Base-by-base conservation (phyloP, 2,329 filamentous ascomycete species). In the Pseudocercospora fuligena region DNA sequence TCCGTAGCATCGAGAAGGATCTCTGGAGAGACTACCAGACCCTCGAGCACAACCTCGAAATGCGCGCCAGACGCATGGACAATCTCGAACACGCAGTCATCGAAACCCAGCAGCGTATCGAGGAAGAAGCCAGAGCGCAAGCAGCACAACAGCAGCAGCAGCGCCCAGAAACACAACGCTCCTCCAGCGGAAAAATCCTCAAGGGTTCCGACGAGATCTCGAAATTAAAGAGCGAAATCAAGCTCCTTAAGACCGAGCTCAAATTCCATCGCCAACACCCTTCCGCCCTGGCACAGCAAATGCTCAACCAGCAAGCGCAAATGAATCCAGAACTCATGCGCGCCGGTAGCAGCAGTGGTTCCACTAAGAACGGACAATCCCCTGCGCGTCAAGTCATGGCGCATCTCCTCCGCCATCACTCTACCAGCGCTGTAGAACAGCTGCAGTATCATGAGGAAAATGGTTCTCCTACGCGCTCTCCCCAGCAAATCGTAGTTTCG, bases 1-100 rank as follows among this genome's bases (percentile, higher is more conserved):
- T 97, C 76, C 92, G 92, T 74, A 84, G 85, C 6, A 89, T 97
- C n/a, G 95, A 99, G 78, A 89, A 92, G 58, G 92, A 97, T 67
- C 82, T 98, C n/a, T 90, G 90, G 82, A 92, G 93, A 69, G 94
- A 98, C 75, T 98, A 97, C 75, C 92, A 96, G 74, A 88, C 86
- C 0, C 85, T 99, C 1, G 93, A 97, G 78, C 89, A 89, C 72
- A 92, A 89, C 43, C 87, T 97, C 29, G 92, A 95, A 62, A 81
- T 89, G 27, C 89, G 93, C 16, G 86, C 90, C 66, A 95, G 96
- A 82, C 92, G 93, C 72, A 87, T 99, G 31, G 94, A 98, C 70
- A 88, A 92, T 2, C 85, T 99, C 0, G 95, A 99, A 79, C 88
- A 89, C 16, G 86, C 92, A 49, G 88, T 95, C 47, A 87, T 91